phyloP scores from a whole-genome alignment of 73 alveolate genomes.

The Tetrahymena thermophila region DNA sequence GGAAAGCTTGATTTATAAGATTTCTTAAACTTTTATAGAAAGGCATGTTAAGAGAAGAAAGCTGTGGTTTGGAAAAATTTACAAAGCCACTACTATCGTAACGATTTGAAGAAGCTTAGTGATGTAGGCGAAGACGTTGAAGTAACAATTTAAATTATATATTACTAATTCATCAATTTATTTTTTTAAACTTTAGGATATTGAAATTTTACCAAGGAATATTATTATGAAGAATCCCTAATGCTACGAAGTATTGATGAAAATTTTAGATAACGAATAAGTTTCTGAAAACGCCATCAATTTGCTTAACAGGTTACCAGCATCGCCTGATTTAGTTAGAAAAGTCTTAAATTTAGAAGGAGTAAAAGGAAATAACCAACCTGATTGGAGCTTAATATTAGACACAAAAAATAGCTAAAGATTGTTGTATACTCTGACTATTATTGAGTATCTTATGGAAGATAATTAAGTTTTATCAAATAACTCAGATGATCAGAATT shows the following conservation, averaged over 20 bases:
- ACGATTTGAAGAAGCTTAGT: background rate
- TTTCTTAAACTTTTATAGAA: background rate
- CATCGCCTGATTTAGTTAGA: background rate
- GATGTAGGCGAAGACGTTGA: background rate
- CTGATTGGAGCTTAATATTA: background rate
- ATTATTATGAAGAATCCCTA: background rate
- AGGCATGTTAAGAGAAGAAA: background rate
- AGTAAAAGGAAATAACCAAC: background rate
- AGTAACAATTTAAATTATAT: background rate
- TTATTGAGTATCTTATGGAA: background rate
- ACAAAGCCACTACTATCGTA: background rate
- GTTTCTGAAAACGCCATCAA: background rate
- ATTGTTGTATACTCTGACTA: background rate
- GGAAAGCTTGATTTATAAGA: background rate
- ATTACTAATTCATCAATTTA: background rate
- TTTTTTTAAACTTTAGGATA: background rate
- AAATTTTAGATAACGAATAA: background rate
- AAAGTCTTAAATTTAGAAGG: background rate
- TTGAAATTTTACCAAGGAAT: background rate
- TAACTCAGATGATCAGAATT: background rate
- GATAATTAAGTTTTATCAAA: background rate
- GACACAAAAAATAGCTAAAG: background rate
- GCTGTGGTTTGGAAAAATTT: background rate
- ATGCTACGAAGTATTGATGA: background rate
- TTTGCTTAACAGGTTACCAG: background rate